phyloP scores from a whole-genome alignment of 108 stramenopile genomes.

The Licmophora abbreviata region DNA sequence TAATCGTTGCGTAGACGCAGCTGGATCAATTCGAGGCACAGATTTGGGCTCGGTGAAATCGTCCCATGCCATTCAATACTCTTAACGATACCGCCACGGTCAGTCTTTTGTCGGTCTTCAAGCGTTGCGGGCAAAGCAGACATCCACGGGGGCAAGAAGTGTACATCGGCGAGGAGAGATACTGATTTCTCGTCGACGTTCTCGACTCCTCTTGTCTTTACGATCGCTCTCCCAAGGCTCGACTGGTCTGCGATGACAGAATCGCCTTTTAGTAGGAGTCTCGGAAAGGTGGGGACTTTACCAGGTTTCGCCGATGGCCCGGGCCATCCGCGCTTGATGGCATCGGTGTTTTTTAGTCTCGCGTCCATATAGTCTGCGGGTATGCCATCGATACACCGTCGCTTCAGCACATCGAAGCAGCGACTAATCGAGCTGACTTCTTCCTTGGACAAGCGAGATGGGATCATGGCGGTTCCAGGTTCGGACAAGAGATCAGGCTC shows the following conservation, averaged over 20 bases:
- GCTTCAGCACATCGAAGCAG: constrained; percentile 32
- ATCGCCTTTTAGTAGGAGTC: constrained; percentile 6
- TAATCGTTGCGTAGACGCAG: constrained; percentile 29
- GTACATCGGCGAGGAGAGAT: constrained; percentile 4
- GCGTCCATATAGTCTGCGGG: constrained; percentile 24
- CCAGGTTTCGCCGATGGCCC: not conserved
- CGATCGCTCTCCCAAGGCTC: not conserved
- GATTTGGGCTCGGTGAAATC: constrained; percentile 19
- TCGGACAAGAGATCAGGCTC: no score
- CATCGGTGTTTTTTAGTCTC: constrained; percentile 10
- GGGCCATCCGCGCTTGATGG: constrained; percentile 9
- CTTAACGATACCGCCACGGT: not conserved
- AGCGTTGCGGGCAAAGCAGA: no score
- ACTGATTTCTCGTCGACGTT: constrained; percentile 1
- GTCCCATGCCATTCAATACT: constrained; percentile 7
- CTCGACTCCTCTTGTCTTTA: constrained; percentile 9
- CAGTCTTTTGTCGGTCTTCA: not conserved
- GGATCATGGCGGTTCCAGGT: no score
- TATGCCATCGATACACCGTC: constrained; percentile 23
- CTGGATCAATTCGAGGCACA: constrained; percentile 33
- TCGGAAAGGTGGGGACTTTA: constrained; percentile 19
- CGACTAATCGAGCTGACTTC: constrained; percentile 3
- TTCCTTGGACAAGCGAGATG: no score
- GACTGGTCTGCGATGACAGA: not conserved
- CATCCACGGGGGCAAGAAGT: constrained; percentile 18